A percentile compares a stretch with the other conserved stretches of the same genome.
These are phyloP conservation scores for Alternaria longipes DNA, from an alignment of 2,329 filamentous ascomycete species.

Conservation along the genomic window DNA sequence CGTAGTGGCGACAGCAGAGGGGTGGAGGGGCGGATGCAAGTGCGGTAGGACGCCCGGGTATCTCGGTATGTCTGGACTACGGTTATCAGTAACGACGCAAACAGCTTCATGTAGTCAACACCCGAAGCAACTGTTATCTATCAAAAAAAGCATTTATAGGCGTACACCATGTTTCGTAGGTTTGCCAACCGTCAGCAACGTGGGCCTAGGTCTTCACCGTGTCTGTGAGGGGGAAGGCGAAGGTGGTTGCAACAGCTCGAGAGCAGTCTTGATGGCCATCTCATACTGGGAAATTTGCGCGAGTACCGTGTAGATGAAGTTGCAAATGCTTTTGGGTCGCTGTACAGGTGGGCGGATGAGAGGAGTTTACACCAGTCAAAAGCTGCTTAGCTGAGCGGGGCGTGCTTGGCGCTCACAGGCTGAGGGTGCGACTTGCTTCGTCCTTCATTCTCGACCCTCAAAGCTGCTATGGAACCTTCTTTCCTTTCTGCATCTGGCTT, in stretches of 20 bases:
- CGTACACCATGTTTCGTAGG: neutral
- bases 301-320: neutral
- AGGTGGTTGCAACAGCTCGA: neutral
- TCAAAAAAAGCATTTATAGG: neutral
- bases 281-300: neutral
- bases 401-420: slow-evolving; percentile 2
- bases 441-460: neutral
- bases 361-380: neutral
- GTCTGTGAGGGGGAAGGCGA: neutral
- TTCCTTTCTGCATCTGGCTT: neutral
- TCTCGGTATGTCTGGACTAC: neutral
- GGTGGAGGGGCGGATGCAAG: neutral
- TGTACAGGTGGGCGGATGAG: neutral
- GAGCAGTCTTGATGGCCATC: neutral
- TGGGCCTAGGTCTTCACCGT: neutral
- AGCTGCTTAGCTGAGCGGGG: slow-evolving; percentile 3
- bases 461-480: neutral
- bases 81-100: neutral
- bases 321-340: neutral
- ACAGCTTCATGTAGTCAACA: neutral
- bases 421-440: neutral
- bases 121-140: neutral
- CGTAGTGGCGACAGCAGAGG: neutral
- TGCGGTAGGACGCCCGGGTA: neutral
- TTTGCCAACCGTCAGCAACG: neutral